Evolutionary conservation across 2,329 filamentous ascomycete genomes (phyloP), one percentile per base, ranked within the genome.

Genomic region (Escovopsis sp.): DNA sequence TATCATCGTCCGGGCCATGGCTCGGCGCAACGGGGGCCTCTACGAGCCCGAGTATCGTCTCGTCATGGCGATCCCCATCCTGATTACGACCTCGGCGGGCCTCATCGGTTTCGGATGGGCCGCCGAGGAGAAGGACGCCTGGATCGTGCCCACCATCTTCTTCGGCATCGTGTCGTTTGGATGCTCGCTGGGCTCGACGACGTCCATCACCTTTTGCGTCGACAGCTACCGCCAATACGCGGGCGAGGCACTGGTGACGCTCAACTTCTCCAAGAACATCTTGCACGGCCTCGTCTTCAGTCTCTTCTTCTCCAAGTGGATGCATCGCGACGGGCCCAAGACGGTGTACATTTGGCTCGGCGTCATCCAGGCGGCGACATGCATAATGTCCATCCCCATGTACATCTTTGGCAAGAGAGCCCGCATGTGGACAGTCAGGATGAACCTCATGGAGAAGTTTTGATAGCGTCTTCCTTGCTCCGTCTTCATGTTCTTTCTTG

Each of bases 41-140:
- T 96, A 95, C 58, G 89, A 96, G 59, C 89, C 89, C 1, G 89
- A 96, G 60, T 96, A 93, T 55, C 77, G 88, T 6, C 73, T 94
- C 0, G 73, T 94, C 36, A 94, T 96, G 89, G 85, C 78, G 0
- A 62, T 81, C 3, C 89, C 88, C 0, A 80, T 95, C 30, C 68
- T 81, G 1, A 54, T 95, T 42, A 77, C 78, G 4, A 95, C 88
- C 0, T 77, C 80, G 1, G 77, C 89, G 30, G 91, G 91, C 0
- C 72, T 96, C 12, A 94, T 95, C 79, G 89, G 87, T 2, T 96
- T 91, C 55, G 89, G 89, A n/a, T 96, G 89, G 91, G 87, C 82
- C 9, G 85, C 82, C 0, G 61, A 85, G 48, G 72, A 80, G 44
- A 69, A 69, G 23, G 77, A 95, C 53, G 68, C 72, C 19, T 96